Conservation (phyloP, 1,284 basidiomycete genomes). For the Uromyces viciae-fabae region DNA sequence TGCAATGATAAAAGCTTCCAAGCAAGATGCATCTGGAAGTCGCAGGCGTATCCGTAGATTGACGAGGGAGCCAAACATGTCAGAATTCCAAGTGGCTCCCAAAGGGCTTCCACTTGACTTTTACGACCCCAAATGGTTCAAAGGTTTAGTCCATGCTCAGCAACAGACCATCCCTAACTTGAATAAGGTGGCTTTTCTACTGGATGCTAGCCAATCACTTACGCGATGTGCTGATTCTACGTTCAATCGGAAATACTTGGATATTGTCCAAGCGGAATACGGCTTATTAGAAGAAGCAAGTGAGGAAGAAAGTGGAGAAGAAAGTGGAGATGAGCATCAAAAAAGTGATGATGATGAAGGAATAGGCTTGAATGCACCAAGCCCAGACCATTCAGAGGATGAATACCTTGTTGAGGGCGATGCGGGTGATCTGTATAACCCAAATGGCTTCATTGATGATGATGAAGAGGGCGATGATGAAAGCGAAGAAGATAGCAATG, state of each 20-base stretch:
- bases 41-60: not conserved
- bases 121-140: conserved; percentile 22
- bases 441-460: not conserved
- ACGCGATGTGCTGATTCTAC: not conserved
- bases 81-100: not conserved
- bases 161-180: not conserved
- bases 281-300: not conserved
- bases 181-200: not conserved
- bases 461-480: not conserved
- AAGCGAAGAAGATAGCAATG: not conserved
- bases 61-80: not conserved
- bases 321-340: not conserved
- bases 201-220: conserved; percentile 1
- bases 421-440: conserved; percentile 1
- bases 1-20: not conserved
- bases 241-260: conserved; percentile 11
- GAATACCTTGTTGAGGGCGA: conserved; percentile 1
- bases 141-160: not conserved
- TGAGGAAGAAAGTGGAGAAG: not conserved
- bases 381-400: not conserved
- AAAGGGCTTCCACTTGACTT: conserved; percentile 20
- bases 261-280: not conserved
- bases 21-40: not conserved
- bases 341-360: not conserved
- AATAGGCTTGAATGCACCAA: not conserved